A percentile compares a stretch with the other conserved stretches of the same genome.
Evolutionary conservation across 331 rosid species (phyloP).

Genomic region (Quercus tomentella): DNA sequence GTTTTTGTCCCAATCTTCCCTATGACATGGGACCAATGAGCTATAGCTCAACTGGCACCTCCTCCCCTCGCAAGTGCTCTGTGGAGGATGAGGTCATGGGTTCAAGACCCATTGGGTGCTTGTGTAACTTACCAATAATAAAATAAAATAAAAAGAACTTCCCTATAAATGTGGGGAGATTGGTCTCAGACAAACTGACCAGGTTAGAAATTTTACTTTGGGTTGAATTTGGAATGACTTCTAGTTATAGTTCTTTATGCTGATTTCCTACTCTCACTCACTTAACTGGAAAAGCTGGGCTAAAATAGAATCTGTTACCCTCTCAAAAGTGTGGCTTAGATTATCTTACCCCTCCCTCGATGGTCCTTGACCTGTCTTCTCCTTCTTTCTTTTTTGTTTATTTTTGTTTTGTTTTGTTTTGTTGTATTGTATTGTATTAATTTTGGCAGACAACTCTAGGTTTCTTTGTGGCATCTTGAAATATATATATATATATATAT

Average conservation of each 20-base stretch:
- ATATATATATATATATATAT: too few species aligned
- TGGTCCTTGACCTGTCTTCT: not conserved
- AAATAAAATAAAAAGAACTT: too few species aligned
- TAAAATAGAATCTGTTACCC: not conserved
- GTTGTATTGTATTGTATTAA: not conserved
- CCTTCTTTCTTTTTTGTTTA: not conserved
- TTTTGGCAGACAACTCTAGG: not conserved
- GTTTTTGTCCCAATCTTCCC: too few species aligned
- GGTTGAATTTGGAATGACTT: not conserved
- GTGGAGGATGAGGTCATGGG: too few species aligned
- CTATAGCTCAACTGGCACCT: too few species aligned
- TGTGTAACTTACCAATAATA: too few species aligned
- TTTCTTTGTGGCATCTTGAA: not conserved
- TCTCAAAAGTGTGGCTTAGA: not conserved
- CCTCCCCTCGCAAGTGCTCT: too few species aligned
- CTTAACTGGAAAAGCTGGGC: not conserved
- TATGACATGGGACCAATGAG: too few species aligned
- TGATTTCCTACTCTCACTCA: not conserved
- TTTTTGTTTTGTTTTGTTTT: not conserved
- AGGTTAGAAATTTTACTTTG: not conserved
- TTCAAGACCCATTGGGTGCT: too few species aligned
- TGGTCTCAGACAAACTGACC: not conserved
- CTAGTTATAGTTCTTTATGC: not conserved
- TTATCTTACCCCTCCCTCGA: not conserved
- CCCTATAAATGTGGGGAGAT: not conserved